Evolutionary conservation across 768 basidiomycete species (phyloP), one percentile per base, ranked within the genome.

Genomic region (Mycena venus): DNA sequence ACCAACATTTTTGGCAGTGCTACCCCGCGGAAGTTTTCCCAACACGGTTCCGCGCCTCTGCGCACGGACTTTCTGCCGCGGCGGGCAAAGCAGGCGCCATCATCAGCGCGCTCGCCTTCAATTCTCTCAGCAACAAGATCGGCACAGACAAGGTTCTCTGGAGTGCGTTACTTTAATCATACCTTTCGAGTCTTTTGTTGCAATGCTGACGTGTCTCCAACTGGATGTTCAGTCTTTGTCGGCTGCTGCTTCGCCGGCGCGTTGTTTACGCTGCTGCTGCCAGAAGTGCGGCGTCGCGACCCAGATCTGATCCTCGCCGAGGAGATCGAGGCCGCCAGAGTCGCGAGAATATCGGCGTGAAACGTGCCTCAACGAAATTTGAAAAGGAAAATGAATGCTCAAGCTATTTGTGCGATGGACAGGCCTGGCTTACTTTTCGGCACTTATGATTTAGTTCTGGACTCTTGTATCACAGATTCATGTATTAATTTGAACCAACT

Each of bases 1-100:
- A 40, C 19, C 5, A n/a, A 29, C 27, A 56, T n/a, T 12, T 27
- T 27, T 31, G 21, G n/a, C 56, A 92, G 90, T 89, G 91, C 80
- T 93, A 94, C 80, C 93, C 94, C 3, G 93, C 92, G 2, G 94
- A 95, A 83, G 91, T 95, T n/a, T 95, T 94, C 86, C 95, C 95
- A 0, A 95, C 95, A 1, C 86, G 91, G 40, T 94, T 91, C 83
- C 89, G 91, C 56, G 93, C 92, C 29, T 88, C 89, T 59, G 94
- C 94, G 17, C 94, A 95, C 79, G 95, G 95, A 31, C 84, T 94
- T 14, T 91, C 90, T 2, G 94, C 95, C 3, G 95, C 94, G 0
- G 84, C 84, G 47, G 95, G 95, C 25, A 95, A 96, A 80, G 85
- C 68, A 8, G 75, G 75, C 60, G 92, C 91, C 5, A 92, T 93